Conservation (phyloP, 805 yeast genomes). For the Candida arabinofermentans region DNA sequence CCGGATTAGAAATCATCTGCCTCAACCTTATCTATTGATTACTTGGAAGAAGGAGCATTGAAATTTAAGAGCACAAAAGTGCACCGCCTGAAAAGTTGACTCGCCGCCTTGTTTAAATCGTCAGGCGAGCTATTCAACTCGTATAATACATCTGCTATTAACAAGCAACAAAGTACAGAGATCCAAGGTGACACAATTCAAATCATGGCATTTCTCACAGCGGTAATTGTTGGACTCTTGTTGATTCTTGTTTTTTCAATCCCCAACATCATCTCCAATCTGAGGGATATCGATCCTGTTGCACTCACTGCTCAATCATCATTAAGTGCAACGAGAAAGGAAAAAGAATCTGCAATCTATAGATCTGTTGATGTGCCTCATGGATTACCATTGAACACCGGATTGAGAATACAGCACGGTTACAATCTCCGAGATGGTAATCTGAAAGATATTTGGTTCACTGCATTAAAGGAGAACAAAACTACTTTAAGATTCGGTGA, state of each 20-base stretch:
- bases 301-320: slow-evolving; percentile 64
- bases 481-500: slow-evolving; percentile 24
- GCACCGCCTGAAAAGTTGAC: too few relatives aligned
- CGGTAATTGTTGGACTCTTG: slow-evolving; percentile 7
- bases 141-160: background rate
- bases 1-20: too few relatives aligned
- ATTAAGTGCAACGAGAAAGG: slow-evolving; percentile 57
- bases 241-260: slow-evolving; percentile 17
- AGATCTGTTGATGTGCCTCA: slow-evolving; percentile 72
- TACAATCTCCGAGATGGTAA: slow-evolving; percentile 73
- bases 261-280: slow-evolving; percentile 26
- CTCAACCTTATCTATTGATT: too few relatives aligned
- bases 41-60: too few relatives aligned
- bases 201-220: slow-evolving; percentile 3
- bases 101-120: too few relatives aligned
- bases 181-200: too few relatives aligned
- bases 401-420: slow-evolving; percentile 59
- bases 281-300: slow-evolving; percentile 54
- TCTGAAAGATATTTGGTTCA: slow-evolving; percentile 68
- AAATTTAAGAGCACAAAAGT: too few relatives aligned
- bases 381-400: slow-evolving; percentile 64
- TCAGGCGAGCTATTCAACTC: too few relatives aligned
- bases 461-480: slow-evolving; percentile 29
- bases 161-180: background rate
- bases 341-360: slow-evolving; percentile 70